These are phyloP conservation scores for Hemileia vastatrix DNA, from an alignment of 1,284 basidiomycete genomes.

Conservation along the genomic window DNA sequence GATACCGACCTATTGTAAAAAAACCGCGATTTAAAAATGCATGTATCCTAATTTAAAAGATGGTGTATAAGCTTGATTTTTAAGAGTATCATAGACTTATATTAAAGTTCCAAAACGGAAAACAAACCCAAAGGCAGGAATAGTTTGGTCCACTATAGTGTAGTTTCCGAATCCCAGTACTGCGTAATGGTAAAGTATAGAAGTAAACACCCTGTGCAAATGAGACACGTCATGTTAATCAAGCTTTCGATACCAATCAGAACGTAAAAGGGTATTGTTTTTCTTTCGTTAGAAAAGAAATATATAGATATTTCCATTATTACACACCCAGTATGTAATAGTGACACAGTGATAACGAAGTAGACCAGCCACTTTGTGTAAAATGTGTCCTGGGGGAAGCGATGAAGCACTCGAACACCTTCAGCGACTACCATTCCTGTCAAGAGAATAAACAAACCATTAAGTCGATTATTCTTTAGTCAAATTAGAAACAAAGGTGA, in stretches of 20 bases:
- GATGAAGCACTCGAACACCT: constrained; percentile 17
- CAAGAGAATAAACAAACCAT: no score
- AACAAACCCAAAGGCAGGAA: constrained; percentile 12
- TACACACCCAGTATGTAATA: constrained; percentile 11
- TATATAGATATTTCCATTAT: no score
- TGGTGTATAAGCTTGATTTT: background rate
- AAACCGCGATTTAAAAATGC: no score
- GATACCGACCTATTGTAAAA: background rate
- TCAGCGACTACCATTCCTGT: constrained; percentile 21
- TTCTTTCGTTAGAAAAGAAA: no score
- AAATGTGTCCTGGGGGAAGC: constrained; percentile 14
- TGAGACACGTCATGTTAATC: no score
- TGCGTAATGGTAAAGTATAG: constrained; percentile 11
- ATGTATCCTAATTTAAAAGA: no score
- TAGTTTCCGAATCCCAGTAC: constrained; percentile 9
- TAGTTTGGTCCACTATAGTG: background rate
- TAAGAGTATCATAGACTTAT: background rate
- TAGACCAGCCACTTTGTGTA: background rate
- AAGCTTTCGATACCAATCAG: no score
- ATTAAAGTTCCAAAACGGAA: no score
- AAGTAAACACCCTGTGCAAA: constrained; percentile 17
- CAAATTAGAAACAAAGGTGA: no score
- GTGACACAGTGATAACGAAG: constrained; percentile 3
- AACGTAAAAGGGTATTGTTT: no score
- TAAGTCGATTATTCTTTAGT: no score